Base-by-base conservation (phyloP, 352 stramenopile species). In the Pythium grandisporangium region DNA sequence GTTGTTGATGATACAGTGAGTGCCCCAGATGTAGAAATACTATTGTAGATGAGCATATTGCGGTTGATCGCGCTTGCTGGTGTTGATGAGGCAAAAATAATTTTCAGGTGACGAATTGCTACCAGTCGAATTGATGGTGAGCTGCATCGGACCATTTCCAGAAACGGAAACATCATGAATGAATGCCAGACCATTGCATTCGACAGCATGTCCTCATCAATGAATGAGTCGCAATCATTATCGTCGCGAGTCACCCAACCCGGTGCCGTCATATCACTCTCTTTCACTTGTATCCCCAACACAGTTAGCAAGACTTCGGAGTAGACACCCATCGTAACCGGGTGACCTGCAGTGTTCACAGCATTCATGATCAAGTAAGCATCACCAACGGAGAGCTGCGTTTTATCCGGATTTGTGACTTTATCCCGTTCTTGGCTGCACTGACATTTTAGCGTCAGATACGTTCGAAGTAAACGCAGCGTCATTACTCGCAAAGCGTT, bases 291-390 rank as follows among this genome's bases (percentile, higher is more conserved):
- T 36, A 88, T 74, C 20, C 76, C 78, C 7, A 89, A 38, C 41
- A 89, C 63, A 45, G 87, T 68, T 6, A 86, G 61, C 30, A 89
- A 43, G 49, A 92, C 65, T 39, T 92, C 78, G 13, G 73, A 81
- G 50, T 89, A 92, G 6, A 87, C 75, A 6, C 73, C 76, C 66
- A 92, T 82, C 0, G 75, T 79, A 1, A 89, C 60, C 3, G 70
- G 68, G 30, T 63, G 62, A n/a, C 73, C 48, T 24, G 75, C 68
- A 17, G 73, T 68, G 37, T 91, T 84, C 17, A 91, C 41, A 0
- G 78, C 76, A 46, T 84, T 64, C 62, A 89, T 77, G 23, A 92
- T 89, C 53, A 92, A 62, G 43, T 85, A 84, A 7, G 77, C 64
- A 41, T 92, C 78, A 2, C 73, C 70, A 4, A 85, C 63, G 1